These are phyloP conservation scores for Ophiosphaerella korrae DNA, from an alignment of 2,329 filamentous ascomycete species.

Conservation along the genomic window DNA sequence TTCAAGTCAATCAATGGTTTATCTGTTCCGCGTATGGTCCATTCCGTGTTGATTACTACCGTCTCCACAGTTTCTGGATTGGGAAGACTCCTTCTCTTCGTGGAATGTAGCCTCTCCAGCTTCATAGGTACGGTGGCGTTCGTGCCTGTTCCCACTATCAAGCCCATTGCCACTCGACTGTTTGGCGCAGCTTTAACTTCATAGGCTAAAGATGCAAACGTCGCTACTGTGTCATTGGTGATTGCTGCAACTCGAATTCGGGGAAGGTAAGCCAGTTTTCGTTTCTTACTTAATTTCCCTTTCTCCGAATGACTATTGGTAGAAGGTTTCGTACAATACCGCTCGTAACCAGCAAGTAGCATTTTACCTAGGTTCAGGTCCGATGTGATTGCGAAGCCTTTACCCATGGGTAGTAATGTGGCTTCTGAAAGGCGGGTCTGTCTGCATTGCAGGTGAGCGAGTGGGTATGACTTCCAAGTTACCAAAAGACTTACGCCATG, in stretches of 20 bases:
- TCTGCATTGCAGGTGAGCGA: constrained; percentile 25
- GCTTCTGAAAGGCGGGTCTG: constrained; percentile 68
- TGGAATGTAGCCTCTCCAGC: constrained; percentile 64
- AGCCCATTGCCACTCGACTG: constrained; percentile 74
- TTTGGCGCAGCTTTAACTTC: constrained; percentile 65
- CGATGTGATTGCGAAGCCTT: constrained; percentile 68
- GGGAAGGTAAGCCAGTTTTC: constrained; percentile 56
- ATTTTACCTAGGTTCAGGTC: constrained; percentile 65
- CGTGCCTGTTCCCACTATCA: constrained; percentile 81
- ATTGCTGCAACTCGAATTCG: constrained; percentile 75
- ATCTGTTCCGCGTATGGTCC: constrained; percentile 79
- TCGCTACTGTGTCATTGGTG: constrained; percentile 81
- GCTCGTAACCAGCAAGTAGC: constrained; percentile 64
- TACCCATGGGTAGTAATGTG: constrained; percentile 71
- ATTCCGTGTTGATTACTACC: constrained; percentile 82
- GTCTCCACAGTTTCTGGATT: constrained; percentile 55
- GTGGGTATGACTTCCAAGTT: not conserved
- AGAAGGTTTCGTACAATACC: constrained; percentile 53
- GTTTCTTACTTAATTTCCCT: constrained; percentile 32
- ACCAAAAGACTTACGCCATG: constrained; percentile 55
- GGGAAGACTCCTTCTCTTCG: constrained; percentile 58
- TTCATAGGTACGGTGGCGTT: constrained; percentile 80
- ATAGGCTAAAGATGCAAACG: constrained; percentile 77
- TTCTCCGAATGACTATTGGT: constrained; percentile 27
- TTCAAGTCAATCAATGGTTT: constrained; percentile 66